phyloP scores from a whole-genome alignment of 495 filamentous ascomycete species.

The Lasiosphaeris hirsuta region DNA sequence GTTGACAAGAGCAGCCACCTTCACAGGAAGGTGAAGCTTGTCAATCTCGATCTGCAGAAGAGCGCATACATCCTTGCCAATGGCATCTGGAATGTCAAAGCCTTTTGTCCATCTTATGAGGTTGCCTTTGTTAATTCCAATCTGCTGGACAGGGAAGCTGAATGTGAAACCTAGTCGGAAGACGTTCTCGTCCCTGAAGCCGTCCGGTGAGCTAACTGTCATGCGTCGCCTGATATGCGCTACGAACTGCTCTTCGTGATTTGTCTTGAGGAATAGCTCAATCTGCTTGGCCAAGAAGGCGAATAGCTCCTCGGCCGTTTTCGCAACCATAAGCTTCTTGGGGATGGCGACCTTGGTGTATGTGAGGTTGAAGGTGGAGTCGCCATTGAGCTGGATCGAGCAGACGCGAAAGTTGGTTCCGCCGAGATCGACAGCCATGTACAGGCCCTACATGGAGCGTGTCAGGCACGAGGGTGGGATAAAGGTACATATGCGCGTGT shows the following conservation, averaged over 20 bases:
- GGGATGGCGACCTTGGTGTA: constrained; percentile 92
- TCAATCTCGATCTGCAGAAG: constrained; percentile 92
- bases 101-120: constrained; percentile 98
- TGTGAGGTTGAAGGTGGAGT: constrained; percentile 86
- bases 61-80: constrained; percentile 91
- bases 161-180: constrained; percentile 97
- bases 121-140: constrained; percentile 88
- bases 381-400: constrained; percentile 85
- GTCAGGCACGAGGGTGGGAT: too few relatives aligned
- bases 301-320: constrained; percentile 85
- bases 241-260: constrained; percentile 88
- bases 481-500: neutral
- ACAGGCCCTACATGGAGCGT: constrained; percentile 63
- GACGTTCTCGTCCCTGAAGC: constrained; percentile 61
- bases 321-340: constrained; percentile 81
- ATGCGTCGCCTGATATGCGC: constrained; percentile 59
- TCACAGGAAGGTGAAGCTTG: constrained; percentile 78
- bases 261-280: constrained; percentile 75
- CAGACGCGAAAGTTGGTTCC: constrained; percentile 98
- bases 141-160: constrained; percentile 91
- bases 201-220: constrained; percentile 51
- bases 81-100: constrained; percentile 87
- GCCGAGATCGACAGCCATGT: constrained; percentile 93
- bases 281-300: constrained; percentile 90
- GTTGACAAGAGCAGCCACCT: constrained; percentile 91